Evolutionary conservation across 2,329 filamentous ascomycete genomes (phyloP).

Genomic region (Cordyceps farinosa): DNA sequence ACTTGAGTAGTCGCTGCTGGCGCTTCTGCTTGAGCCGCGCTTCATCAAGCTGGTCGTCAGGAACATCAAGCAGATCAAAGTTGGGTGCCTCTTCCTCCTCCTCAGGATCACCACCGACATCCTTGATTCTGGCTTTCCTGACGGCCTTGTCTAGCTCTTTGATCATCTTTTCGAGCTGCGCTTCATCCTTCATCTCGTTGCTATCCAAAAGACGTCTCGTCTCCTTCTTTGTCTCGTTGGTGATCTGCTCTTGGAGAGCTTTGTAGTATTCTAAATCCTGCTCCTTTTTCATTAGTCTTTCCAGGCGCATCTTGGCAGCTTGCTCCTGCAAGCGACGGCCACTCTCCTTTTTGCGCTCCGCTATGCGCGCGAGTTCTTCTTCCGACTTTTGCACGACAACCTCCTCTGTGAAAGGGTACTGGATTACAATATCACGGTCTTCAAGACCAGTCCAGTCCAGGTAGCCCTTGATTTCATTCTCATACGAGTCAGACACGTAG

Average conservation of each 20-base stretch:
- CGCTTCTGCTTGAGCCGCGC: slow-evolving; percentile 87
- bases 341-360: slow-evolving; percentile 92
- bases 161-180: slow-evolving; percentile 76
- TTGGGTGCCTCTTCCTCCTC: slow-evolving; percentile 78
- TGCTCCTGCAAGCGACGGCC: slow-evolving; percentile 90
- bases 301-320: slow-evolving; percentile 93
- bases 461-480: slow-evolving; percentile 69
- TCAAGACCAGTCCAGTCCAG: slow-evolving; percentile 91
- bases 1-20: slow-evolving; percentile 88
- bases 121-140: slow-evolving; percentile 85
- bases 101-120: slow-evolving; percentile 77
- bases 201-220: slow-evolving; percentile 79
- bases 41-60: slow-evolving; percentile 91
- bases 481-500: slow-evolving; percentile 82
- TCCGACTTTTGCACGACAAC: slow-evolving; percentile 87
- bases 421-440: slow-evolving; percentile 81
- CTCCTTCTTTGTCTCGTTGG: slow-evolving; percentile 84
- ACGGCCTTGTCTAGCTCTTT: slow-evolving; percentile 89
- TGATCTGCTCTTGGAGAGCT: slow-evolving; percentile 69
- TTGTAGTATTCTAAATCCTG: slow-evolving; percentile 93
- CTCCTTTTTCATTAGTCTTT: slow-evolving; percentile 93
- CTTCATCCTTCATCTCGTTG: slow-evolving; percentile 89
- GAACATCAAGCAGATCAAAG: slow-evolving; percentile 82
- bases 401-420: slow-evolving; percentile 92
- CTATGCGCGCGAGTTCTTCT: slow-evolving; percentile 84